These are phyloP conservation scores for Colletotrichum tanaceti DNA, from an alignment of 2,329 filamentous ascomycete genomes.

Conservation along the genomic window DNA sequence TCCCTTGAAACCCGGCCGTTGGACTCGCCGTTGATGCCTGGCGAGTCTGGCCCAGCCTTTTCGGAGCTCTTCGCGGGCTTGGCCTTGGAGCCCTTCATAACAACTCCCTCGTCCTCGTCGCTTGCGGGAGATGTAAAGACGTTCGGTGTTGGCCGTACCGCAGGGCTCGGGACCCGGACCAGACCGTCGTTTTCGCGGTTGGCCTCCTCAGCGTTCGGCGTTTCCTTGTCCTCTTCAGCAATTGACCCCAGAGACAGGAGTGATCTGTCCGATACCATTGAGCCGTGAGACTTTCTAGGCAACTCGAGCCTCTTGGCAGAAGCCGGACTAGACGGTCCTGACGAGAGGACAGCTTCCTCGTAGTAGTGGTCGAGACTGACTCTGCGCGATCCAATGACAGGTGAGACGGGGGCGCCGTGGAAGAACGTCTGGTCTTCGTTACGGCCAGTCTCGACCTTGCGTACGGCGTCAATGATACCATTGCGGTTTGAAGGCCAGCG, in stretches of 20 bases:
- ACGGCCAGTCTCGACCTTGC: slow-evolving; percentile 59
- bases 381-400: slow-evolving; percentile 50
- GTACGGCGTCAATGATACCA: slow-evolving; percentile 59
- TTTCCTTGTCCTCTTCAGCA: slow-evolving; percentile 50
- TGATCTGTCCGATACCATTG: slow-evolving; percentile 49
- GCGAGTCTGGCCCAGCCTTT: slow-evolving; percentile 6
- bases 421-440: slow-evolving; percentile 54
- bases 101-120: slow-evolving; percentile 58
- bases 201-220: slow-evolving; percentile 35
- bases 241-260: slow-evolving; percentile 59
- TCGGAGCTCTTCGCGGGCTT: slow-evolving; percentile 32
- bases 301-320: slow-evolving; percentile 46
- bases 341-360: slow-evolving; percentile 51
- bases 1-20: slow-evolving; percentile 26
- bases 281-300: slow-evolving; percentile 45
- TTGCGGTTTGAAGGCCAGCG: slow-evolving; percentile 59
- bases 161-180: slow-evolving; percentile 48
- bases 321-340: slow-evolving; percentile 51
- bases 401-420: slow-evolving; percentile 52
- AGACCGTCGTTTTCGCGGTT: slow-evolving; percentile 27
- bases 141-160: slow-evolving; percentile 42
- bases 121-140: slow-evolving; percentile 45
- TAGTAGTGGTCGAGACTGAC: slow-evolving; percentile 51
- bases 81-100: slow-evolving; percentile 45
- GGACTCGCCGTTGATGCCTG: slow-evolving; percentile 26